phyloP scores from a whole-genome alignment of 1,284 basidiomycete genomes.

The Cystobasidiaceae sp. region DNA sequence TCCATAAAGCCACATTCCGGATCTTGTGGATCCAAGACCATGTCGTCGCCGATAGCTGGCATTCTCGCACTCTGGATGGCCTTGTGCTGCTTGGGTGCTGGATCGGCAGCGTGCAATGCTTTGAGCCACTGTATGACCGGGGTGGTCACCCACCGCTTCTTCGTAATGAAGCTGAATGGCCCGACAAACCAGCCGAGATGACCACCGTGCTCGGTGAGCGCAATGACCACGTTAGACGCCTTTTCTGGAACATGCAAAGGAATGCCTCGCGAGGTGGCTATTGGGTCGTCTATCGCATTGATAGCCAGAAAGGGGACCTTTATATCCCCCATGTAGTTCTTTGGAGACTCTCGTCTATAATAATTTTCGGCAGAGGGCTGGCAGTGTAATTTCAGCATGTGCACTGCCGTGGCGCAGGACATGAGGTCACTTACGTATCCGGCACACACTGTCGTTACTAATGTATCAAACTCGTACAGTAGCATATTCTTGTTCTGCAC shows the following conservation, averaged over 20 bases:
- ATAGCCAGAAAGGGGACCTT: conserved; percentile 60
- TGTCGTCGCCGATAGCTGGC: conserved; percentile 20
- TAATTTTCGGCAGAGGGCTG: conserved; percentile 66
- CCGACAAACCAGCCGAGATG: conserved; percentile 92
- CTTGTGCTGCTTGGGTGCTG: conserved; percentile 16
- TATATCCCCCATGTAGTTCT: conserved; percentile 39
- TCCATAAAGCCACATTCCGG: conserved; percentile 18
- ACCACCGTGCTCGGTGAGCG: conserved; percentile 72
- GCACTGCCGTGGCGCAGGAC: conserved; percentile 41
- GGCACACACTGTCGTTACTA: conserved; percentile 67
- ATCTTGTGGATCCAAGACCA: conserved; percentile 25
- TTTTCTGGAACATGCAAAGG: conserved; percentile 49
- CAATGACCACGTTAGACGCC: conserved; percentile 64
- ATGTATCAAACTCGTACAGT: conserved; percentile 51
- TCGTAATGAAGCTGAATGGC: conserved; percentile 47
- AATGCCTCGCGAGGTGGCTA: conserved; percentile 52
- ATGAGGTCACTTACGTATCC: conserved; percentile 53
- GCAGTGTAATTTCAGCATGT: not conserved
- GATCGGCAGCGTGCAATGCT: conserved; percentile 33
- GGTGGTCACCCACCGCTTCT: conserved; percentile 61
- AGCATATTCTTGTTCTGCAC: conserved; percentile 39
- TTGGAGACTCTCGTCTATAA: conserved; percentile 53
- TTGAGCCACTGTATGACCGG: conserved; percentile 62
- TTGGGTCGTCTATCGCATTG: conserved; percentile 86
- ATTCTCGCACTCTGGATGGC: not conserved